Evolutionary conservation across 2,329 filamentous ascomycete genomes (phyloP).

Genomic region (Graphium sp.): DNA sequence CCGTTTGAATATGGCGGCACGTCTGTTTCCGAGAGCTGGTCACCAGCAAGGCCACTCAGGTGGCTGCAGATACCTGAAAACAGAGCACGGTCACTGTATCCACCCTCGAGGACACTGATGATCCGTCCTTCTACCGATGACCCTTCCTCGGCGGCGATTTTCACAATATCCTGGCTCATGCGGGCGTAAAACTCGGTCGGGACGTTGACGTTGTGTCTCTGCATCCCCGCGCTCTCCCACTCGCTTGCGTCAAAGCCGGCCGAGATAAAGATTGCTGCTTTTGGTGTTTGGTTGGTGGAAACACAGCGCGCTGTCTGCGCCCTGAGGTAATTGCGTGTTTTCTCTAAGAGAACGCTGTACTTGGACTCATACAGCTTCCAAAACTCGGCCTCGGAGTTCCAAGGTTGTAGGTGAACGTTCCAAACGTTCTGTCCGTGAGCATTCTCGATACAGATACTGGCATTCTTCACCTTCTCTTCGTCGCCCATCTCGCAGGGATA

Average conservation of each 20-base stretch:
- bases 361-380: conserved; percentile 74
- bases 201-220: conserved; percentile 87
- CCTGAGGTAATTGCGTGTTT: conserved; percentile 62
- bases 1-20: conserved; percentile 12
- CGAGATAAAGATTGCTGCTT: conserved; percentile 83
- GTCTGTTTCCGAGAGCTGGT: conserved; percentile 11
- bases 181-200: conserved; percentile 93
- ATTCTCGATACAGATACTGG: conserved; percentile 85
- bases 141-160: conserved; percentile 63
- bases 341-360: conserved; percentile 63
- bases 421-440: conserved; percentile 88
- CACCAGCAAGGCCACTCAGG: conserved; percentile 55
- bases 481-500: conserved; percentile 95
- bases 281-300: conserved; percentile 44
- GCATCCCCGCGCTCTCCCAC: conserved; percentile 85
- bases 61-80: conserved; percentile 83
- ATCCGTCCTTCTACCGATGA: conserved; percentile 67
- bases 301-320: conserved; percentile 51
- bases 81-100: conserved; percentile 85
- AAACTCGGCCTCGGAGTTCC: conserved; percentile 71
- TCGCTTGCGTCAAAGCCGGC: conserved; percentile 96
- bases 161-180: conserved; percentile 72
- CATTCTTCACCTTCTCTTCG: conserved; percentile 80
- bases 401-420: conserved; percentile 87
- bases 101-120: conserved; percentile 87